These are phyloP conservation scores for Neurospora intermedia DNA, from an alignment of 495 filamentous ascomycete species.

Conservation along the genomic window DNA sequence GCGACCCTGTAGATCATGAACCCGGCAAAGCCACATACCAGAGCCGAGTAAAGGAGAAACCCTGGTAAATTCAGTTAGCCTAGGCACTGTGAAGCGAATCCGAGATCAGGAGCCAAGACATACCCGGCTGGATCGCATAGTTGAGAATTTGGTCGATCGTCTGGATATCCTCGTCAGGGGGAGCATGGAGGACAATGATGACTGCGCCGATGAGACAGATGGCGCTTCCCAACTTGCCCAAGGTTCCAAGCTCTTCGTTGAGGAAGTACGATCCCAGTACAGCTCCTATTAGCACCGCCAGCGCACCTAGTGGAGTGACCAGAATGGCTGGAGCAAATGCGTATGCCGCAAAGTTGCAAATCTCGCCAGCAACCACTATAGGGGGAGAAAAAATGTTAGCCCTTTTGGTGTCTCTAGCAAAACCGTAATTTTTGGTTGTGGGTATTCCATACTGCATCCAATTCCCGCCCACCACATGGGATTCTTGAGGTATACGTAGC, in stretches of 20 bases:
- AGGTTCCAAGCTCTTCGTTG: constrained; percentile 71
- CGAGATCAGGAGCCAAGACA: constrained; percentile 8
- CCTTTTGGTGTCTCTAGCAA: constrained; percentile 7
- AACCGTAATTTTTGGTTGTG: not conserved
- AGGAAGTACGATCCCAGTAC: constrained; percentile 92
- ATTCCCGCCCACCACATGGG: constrained; percentile 96
- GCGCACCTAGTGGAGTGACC: constrained; percentile 85
- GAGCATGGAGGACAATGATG: constrained; percentile 94
- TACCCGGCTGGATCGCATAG: constrained; percentile 85
- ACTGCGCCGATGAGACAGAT: constrained; percentile 93
- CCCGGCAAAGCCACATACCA: constrained; percentile 68
- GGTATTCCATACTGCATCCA: constrained; percentile 54
- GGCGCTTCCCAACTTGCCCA: constrained; percentile 91
- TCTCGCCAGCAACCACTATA: constrained; percentile 71
- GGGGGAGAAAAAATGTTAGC: constrained; percentile 7
- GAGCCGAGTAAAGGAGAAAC: constrained; percentile 72
- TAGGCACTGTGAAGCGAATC: not conserved
- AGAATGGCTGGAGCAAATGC: constrained; percentile 96
- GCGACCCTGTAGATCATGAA: constrained; percentile 95
- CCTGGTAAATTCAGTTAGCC: constrained; percentile 41
- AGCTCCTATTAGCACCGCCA: constrained; percentile 90
- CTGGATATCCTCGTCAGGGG: constrained; percentile 80
- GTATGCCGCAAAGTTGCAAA: constrained; percentile 95
- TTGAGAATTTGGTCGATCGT: constrained; percentile 79
- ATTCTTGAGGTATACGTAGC: constrained; percentile 83